Evolutionary conservation across 2,329 filamentous ascomycete species (phyloP).

Genomic region (Cladosporium sp.): DNA sequence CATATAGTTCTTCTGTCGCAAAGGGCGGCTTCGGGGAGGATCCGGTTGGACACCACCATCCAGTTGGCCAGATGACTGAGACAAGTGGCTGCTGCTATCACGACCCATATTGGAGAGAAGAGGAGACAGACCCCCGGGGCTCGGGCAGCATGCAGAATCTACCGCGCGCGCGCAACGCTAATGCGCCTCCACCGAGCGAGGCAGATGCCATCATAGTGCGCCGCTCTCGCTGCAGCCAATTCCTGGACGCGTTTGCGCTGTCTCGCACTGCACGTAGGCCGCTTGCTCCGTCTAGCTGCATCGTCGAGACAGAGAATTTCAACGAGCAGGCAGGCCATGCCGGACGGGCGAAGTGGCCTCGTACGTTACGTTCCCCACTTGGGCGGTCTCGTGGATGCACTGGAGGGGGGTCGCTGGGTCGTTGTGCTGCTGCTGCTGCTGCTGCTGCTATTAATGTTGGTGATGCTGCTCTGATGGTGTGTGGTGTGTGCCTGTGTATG

Average conservation of each 20-base stretch:
- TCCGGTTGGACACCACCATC: neutral
- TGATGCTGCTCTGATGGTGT: neutral
- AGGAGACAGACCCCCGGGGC: neutral
- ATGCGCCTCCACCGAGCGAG: slow-evolving; percentile 13
- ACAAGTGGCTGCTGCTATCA: slow-evolving; percentile 13
- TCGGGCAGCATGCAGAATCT: slow-evolving; percentile 9
- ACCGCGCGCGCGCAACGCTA: slow-evolving; percentile 6
- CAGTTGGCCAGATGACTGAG: slow-evolving; percentile 5
- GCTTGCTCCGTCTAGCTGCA: slow-evolving; percentile 15
- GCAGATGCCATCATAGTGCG: slow-evolving; percentile 10
- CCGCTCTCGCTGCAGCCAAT: slow-evolving; percentile 8
- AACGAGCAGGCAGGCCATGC: neutral
- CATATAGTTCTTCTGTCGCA: neutral
- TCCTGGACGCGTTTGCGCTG: slow-evolving; percentile 8
- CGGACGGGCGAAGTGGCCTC: neutral
- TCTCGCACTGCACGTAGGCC: slow-evolving; percentile 9
- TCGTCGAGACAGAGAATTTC: slow-evolving; percentile 9
- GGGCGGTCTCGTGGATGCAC: neutral
- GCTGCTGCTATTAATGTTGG: neutral
- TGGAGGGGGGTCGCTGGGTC: neutral
- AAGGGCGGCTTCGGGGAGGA: neutral
- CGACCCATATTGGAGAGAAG: slow-evolving; percentile 1
- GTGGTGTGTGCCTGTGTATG: neutral
- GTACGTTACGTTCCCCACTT: neutral
- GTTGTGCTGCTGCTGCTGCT: neutral